Percentiles rank a stretch among this genome's conserved stretches.
phyloP scores from a whole-genome alignment of 1,284 basidiomycete species.

The Coniophora puteana region DNA sequence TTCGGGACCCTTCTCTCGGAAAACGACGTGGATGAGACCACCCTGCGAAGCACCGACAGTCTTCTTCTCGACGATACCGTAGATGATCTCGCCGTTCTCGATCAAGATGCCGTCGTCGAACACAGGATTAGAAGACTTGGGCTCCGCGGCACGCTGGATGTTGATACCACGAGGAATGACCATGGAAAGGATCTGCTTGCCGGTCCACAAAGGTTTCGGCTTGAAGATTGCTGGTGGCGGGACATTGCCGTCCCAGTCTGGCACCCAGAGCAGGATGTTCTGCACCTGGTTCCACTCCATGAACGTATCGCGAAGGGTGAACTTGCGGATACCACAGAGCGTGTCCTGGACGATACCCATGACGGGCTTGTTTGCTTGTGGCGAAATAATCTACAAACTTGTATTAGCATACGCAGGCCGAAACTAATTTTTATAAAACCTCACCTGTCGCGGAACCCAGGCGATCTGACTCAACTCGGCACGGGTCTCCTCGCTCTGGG shows the following conservation, averaged over 20 bases:
- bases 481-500: conserved; percentile 98
- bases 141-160: conserved; percentile 78
- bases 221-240: conserved; percentile 95
- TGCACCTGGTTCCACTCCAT: conserved; percentile 94
- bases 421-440: conserved; percentile 15
- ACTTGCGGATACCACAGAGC: conserved; percentile 95
- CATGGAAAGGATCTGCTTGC: conserved; percentile 95
- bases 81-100: conserved; percentile 96
- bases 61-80: conserved; percentile 97
- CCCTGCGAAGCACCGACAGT: conserved; percentile 95
- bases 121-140: conserved; percentile 77
- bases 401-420: background rate
- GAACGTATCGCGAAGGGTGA: conserved; percentile 93
- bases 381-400: conserved; percentile 84
- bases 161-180: conserved; percentile 97
- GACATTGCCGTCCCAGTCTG: conserved; percentile 93
- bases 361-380: conserved; percentile 99
- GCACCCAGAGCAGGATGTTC: conserved; percentile 97
- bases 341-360: conserved; percentile 99
- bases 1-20: conserved; percentile 96
- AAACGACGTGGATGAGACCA: conserved; percentile 95
- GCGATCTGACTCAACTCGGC: conserved; percentile 98
- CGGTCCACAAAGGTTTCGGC: conserved; percentile 97
- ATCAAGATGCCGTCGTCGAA: conserved; percentile 95
- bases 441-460: conserved; percentile 95